Conservation (phyloP, 2,329 filamentous ascomycete genomes). For the Trematosphaeria pertusa region DNA sequence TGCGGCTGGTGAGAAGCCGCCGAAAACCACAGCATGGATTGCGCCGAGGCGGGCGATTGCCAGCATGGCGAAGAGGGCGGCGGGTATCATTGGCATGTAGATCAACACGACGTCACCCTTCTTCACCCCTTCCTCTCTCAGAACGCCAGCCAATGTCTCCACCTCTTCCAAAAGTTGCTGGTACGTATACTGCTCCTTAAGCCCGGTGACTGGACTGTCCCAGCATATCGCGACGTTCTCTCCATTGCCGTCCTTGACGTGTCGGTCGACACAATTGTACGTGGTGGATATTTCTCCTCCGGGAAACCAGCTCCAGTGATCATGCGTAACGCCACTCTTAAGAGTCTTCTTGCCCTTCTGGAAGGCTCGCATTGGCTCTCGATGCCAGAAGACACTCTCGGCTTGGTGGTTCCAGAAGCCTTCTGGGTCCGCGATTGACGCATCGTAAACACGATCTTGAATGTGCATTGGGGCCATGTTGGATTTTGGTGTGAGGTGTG, state of each 20-base stretch:
- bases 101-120: slow-evolving; percentile 88
- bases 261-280: slow-evolving; percentile 90
- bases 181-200: slow-evolving; percentile 78
- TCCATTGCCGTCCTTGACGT: slow-evolving; percentile 79
- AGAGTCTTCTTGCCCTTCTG: slow-evolving; percentile 68
- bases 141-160: slow-evolving; percentile 78
- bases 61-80: slow-evolving; percentile 84
- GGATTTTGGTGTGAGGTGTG: no score
- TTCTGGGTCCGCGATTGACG: slow-evolving; percentile 72
- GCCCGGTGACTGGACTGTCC: slow-evolving; percentile 82
- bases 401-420: slow-evolving; percentile 80
- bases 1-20: slow-evolving; percentile 82
- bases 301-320: slow-evolving; percentile 89
- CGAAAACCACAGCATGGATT: slow-evolving; percentile 91
- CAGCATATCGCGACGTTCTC: slow-evolving; percentile 79
- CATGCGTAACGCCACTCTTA: slow-evolving; percentile 67
- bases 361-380: slow-evolving; percentile 70
- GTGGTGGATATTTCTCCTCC: slow-evolving; percentile 88
- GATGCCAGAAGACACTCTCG: slow-evolving; percentile 80
- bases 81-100: slow-evolving; percentile 98
- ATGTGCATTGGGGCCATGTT: slow-evolving; percentile 30
- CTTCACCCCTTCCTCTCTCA: slow-evolving; percentile 80
- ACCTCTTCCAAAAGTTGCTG: slow-evolving; percentile 78
- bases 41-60: slow-evolving; percentile 83
- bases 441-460: slow-evolving; percentile 59